Evolutionary conservation across 78 protist genomes (phyloP), one percentile per base, ranked within the genome.

Genomic region (Dictyostelium brefeldianum): DNA sequence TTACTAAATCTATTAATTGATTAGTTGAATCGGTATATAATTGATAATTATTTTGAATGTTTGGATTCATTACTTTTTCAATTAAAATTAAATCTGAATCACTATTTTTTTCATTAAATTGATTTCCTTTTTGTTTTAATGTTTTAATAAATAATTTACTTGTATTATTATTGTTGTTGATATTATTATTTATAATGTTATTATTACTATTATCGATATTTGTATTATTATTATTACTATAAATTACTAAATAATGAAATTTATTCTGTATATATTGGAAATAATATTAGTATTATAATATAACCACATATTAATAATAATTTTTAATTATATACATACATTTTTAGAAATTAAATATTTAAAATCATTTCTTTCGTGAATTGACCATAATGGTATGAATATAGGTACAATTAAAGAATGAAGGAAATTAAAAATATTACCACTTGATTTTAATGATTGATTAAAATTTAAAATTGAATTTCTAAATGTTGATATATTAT

Each of bases 121-220:
- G 71, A 25, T 62, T 62, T 62, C 71, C 71, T 62, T 25, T 62
- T 62, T 62, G 71, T 25, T 62, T 62, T 62, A 62, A 62, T 8
- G 71, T 62, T 25, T 62, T 62, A 25, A 62, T 62, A 62, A 62
- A 62, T 27, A 36, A 25, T 62, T 62, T 62, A 25, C 71, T 62
- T 22, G 11, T 25, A 62, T 62, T 25, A 18, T 54, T 54, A 54
- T 54, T n/a, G n/a, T n/a, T n/a, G n/a, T n/a, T n/a, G n/a, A n/a
- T n/a, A n/a, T 48, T 48, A 8, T 48, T 9, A 48, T 48, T 48
- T n/a, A n/a, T n/a, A n/a, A n/a, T n/a, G n/a, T n/a, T n/a, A n/a
- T n/a, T n/a, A n/a, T n/a, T n/a, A n/a, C n/a, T n/a, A n/a, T n/a
- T 36, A 36, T 36, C 43, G 43, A 36, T 36, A 36, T 36, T 36